Percentiles rank a stretch among this genome's conserved stretches.
phyloP scores from a whole-genome alignment of 768 basidiomycete species.

The Strobilomyces confusus region DNA sequence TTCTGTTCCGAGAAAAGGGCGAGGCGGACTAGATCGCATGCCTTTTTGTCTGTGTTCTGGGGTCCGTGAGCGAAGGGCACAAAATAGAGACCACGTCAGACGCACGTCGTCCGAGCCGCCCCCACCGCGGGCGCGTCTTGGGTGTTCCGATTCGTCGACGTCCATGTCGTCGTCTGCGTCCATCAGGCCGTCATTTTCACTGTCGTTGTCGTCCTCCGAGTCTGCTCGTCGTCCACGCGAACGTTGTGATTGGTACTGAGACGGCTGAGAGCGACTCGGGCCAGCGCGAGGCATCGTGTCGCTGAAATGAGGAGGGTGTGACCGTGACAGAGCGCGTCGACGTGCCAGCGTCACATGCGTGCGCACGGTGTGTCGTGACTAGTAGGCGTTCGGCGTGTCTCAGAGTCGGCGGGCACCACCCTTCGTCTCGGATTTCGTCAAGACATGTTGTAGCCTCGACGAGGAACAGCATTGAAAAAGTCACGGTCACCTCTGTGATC shows the following conservation, averaged over 20 bases:
- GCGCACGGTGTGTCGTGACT: too few relatives aligned
- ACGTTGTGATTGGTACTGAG: conserved; percentile 40
- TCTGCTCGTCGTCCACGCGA: conserved; percentile 18
- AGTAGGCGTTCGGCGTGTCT: too few relatives aligned
- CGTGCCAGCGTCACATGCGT: too few relatives aligned
- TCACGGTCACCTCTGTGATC: too few relatives aligned
- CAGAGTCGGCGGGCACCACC: too few relatives aligned
- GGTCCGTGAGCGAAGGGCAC: not conserved
- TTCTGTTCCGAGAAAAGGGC: conserved; percentile 79
- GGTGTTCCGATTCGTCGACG: conserved; percentile 28
- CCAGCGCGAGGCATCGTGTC: conserved; percentile 27
- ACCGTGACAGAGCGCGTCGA: not conserved
- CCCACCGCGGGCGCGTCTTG: not conserved
- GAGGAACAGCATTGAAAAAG: too few relatives aligned
- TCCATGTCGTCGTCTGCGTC: conserved; percentile 27
- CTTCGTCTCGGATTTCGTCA: too few relatives aligned
- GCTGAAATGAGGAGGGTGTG: not conserved
- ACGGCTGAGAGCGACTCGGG: conserved; percentile 35
- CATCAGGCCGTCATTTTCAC: conserved; percentile 28
- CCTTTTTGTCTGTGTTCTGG: conserved; percentile 66
- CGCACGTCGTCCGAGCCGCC: conserved; percentile 14
- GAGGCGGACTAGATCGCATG: conserved; percentile 69
- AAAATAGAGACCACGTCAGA: not conserved
- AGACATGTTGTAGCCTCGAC: too few relatives aligned
- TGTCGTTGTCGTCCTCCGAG: conserved; percentile 35